phyloP scores from a whole-genome alignment of 1,284 basidiomycete species.

The Coniophora puteana region DNA sequence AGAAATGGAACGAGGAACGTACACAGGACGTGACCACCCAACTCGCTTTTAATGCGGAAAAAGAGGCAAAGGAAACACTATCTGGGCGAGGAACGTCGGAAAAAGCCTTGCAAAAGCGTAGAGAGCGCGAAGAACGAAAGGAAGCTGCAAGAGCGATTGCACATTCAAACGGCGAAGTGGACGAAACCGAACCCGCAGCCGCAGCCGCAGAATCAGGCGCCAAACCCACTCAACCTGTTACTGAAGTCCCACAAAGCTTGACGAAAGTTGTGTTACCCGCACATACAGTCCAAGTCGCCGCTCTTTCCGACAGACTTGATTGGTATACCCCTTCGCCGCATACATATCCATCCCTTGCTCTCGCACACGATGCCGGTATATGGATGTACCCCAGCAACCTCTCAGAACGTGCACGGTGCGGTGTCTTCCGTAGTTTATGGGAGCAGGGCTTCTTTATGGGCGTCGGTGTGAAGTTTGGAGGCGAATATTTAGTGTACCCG shows the following conservation, averaged over 20 bases:
- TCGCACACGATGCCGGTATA: conserved; percentile 63
- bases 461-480: conserved; percentile 89
- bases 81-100: conserved; percentile 50
- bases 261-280: conserved; percentile 8
- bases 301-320: conserved; percentile 51
- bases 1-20: conserved; percentile 52
- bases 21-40: conserved; percentile 44
- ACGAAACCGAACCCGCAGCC: conserved; percentile 37
- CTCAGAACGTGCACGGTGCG: conserved; percentile 69
- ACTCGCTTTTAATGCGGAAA: conserved; percentile 40
- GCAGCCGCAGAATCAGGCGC: conserved; percentile 22
- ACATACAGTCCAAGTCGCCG: conserved; percentile 60
- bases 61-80: conserved; percentile 39
- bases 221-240: conserved; percentile 16
- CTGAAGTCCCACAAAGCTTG: conserved; percentile 10
- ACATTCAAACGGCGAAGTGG: conserved; percentile 11
- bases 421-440: conserved; percentile 79
- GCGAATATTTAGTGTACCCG: conserved; percentile 95
- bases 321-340: conserved; percentile 54
- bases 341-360: conserved; percentile 53
- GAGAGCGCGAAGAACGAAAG: conserved; percentile 53
- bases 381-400: conserved; percentile 74
- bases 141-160: conserved; percentile 11
- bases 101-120: conserved; percentile 65
- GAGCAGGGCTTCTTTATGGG: conserved; percentile 83